Percentiles rank a stretch among this genome's conserved stretches.
Evolutionary conservation across 352 stramenopile species (phyloP).

Genomic region (Pythium guiyangense): DNA sequence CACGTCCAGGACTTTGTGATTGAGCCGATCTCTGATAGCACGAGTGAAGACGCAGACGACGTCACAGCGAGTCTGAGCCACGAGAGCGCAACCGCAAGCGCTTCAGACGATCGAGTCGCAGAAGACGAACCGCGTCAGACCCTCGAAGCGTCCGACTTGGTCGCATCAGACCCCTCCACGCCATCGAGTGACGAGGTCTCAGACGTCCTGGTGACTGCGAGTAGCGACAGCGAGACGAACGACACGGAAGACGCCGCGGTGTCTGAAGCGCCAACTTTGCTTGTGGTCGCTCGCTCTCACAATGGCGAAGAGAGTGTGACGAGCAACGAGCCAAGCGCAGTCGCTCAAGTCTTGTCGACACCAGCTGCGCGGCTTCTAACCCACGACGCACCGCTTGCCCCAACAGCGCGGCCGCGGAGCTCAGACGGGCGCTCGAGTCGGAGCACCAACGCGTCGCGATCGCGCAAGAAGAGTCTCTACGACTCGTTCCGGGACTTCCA

Average conservation of each 20-base stretch:
- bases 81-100: not conserved
- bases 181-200: not conserved
- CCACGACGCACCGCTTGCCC: no score
- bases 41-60: not conserved
- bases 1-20: not conserved
- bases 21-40: not conserved
- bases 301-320: no score
- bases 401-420: no score
- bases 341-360: no score
- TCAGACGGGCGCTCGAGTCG: not conserved
- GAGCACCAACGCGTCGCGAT: not conserved
- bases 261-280: no score
- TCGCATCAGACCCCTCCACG: no score
- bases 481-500: conserved; percentile 46
- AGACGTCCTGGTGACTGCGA: not conserved
- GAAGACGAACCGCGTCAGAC: no score
- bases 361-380: no score
- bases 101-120: not conserved
- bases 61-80: not conserved
- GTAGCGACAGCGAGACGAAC: not conserved
- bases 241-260: not conserved
- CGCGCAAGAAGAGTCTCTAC: conserved; percentile 33
- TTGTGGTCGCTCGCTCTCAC: no score
- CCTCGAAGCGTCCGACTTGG: no score
- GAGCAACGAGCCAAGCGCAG: no score